phyloP scores from a whole-genome alignment of 306 rosid species.

The Castanea sativa region DNA sequence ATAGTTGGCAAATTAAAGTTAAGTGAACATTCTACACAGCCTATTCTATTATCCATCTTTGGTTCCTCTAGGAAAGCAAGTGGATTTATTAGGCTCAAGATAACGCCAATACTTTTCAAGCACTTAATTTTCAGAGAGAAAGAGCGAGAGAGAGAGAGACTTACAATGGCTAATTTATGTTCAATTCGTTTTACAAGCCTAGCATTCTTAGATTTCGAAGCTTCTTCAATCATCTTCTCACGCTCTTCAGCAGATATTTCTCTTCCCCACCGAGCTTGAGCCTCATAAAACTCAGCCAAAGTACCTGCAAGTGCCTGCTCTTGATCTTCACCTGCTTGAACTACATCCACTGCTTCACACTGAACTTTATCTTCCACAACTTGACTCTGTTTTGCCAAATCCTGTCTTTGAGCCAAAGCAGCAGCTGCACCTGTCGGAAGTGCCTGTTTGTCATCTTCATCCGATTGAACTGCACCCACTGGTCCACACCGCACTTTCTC shows the following conservation, averaged over 20 bases:
- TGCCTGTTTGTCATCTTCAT: conserved; percentile 42
- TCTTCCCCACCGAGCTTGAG: conserved; percentile 81
- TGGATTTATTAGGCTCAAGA: not conserved
- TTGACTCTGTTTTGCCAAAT: conserved; percentile 61
- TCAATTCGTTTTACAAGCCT: conserved; percentile 69
- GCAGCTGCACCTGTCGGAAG: conserved; percentile 70
- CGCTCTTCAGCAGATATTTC: conserved; percentile 71
- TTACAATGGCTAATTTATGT: conserved; percentile 64
- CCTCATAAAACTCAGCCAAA: conserved; percentile 82
- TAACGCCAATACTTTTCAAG: conserved; percentile 21
- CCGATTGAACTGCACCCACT: conserved; percentile 34
- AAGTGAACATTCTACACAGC: not conserved
- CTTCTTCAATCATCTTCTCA: conserved; percentile 76
- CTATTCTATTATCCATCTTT: not conserved
- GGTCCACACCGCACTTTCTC: conserved; percentile 53
- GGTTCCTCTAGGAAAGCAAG: conserved; percentile 1
- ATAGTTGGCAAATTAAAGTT: not conserved
- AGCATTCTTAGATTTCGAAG: conserved; percentile 51
- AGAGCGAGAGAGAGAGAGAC: conserved; percentile 26
- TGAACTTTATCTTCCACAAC: conserved; percentile 70
- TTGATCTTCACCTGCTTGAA: conserved; percentile 43
- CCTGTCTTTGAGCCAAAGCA: conserved; percentile 71
- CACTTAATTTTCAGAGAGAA: conserved; percentile 23
- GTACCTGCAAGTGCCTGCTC: conserved; percentile 75
- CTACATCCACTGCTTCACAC: conserved; percentile 33